Base-by-base conservation (phyloP, 2,329 filamentous ascomycete species). In the Paracorniculantispora psalliotae region DNA sequence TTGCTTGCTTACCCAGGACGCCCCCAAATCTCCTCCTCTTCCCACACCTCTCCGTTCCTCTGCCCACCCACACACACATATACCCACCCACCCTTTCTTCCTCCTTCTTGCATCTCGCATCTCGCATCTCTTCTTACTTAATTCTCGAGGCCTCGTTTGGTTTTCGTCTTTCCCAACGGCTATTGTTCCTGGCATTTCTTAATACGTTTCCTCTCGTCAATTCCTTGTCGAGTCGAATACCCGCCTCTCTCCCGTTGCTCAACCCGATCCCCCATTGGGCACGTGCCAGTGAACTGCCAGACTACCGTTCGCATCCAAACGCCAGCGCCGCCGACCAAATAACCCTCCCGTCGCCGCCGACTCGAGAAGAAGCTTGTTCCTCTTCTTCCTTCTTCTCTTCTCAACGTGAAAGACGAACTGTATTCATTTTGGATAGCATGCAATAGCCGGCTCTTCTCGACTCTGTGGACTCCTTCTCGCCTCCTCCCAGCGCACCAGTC, bases 11-110 rank as follows among this genome's bases (percentile, higher is more conserved):
- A 5, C 46, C 35, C 44, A 41, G 37, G 37, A 21, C 48, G 28
- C 57, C 41, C 43, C 50, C 48, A 51, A 49, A 54, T 53, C 43
- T 39, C 37, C 43, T 43, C 43, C 43, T 46, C 49, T 59, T 64
- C 63, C 62, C 63, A 64, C 61, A 57, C 60, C 61, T 47, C 50
- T n/a, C n/a, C n/a, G 51, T 49, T 56, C 57, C 61, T 66, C 61
- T 65, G 67, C 67, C 66, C n/a, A n/a, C n/a, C n/a, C n/a, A 67
- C 44, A 41, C 55, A 39, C 47, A 30, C 49, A 25, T 41, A 56
- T 43, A 46, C 39, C 50, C n/a, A 23, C 37, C 35, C 35, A 25
- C 63, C 63, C 68, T 63, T 65, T 67, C 64, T 64, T 69, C 68
- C 64, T 66, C 35, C 51, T 63, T 63, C 61, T 64, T 68, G 59